phyloP scores from a whole-genome alignment of 768 basidiomycete genomes.

The Collybia sp. region DNA sequence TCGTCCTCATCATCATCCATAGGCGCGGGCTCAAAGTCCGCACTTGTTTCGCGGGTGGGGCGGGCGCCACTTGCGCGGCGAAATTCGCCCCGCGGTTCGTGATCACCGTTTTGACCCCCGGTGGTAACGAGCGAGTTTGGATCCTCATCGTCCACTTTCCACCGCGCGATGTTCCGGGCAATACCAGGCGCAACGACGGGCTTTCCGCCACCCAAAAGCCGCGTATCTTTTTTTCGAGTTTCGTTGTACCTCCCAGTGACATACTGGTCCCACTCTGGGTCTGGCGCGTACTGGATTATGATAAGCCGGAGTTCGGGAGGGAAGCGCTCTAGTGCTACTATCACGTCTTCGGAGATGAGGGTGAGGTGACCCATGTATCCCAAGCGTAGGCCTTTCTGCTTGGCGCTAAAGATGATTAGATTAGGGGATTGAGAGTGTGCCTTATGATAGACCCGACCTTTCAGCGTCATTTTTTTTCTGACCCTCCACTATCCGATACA shows the following conservation, averaged over 20 bases:
- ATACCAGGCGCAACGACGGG: conserved; percentile 44
- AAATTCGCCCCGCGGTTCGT: conserved; percentile 52
- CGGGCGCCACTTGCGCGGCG: conserved; percentile 38
- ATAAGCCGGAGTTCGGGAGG: conserved; percentile 69
- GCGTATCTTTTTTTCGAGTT: conserved; percentile 77
- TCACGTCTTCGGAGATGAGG: conserved; percentile 92
- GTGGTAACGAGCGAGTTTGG: conserved; percentile 9
- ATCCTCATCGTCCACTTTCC: conserved; percentile 74
- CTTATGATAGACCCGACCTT: conserved; percentile 54
- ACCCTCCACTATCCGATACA: conserved; percentile 84
- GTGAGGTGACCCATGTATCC: conserved; percentile 98
- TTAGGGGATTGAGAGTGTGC: too few relatives aligned
- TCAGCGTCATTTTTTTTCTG: conserved; percentile 76
- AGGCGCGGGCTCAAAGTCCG: conserved; percentile 58
- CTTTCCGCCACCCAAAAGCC: conserved; percentile 83
- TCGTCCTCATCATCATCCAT: conserved; percentile 44
- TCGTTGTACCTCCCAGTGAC: conserved; percentile 83
- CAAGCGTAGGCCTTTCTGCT: conserved; percentile 74
- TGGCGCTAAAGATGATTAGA: conserved; percentile 36
- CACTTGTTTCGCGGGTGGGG: conserved; percentile 45
- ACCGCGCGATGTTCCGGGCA: conserved; percentile 30
- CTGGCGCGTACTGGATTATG: conserved; percentile 66
- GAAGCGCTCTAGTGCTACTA: conserved; percentile 84
- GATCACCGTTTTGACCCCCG: conserved; percentile 8
- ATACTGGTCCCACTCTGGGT: conserved; percentile 84